Evolutionary conservation across 495 filamentous ascomycete species (phyloP).

Genomic region (Aeminium ludgeri): DNA sequence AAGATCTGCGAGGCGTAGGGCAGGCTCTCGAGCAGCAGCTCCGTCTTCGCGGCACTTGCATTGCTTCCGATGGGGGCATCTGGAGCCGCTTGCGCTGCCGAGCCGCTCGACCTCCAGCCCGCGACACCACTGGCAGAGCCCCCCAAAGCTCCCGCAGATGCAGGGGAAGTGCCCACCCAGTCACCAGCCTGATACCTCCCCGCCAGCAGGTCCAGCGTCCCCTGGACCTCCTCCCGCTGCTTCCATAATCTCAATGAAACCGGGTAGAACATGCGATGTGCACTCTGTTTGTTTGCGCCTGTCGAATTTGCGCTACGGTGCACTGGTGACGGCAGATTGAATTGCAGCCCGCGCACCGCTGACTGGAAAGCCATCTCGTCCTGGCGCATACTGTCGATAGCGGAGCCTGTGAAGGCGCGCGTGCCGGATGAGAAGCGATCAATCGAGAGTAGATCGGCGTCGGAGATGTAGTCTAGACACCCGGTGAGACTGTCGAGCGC

Average conservation of each 20-base stretch:
- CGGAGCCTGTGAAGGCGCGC: slow-evolving; percentile 28
- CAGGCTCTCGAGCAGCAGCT: slow-evolving; percentile 61
- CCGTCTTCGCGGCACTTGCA: slow-evolving; percentile 29
- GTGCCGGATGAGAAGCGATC: slow-evolving; percentile 28
- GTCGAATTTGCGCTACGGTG: slow-evolving; percentile 32
- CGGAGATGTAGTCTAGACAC: slow-evolving; percentile 72
- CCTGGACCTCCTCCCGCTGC: slow-evolving; percentile 59
- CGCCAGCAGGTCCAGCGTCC: slow-evolving; percentile 50
- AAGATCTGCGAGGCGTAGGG: slow-evolving; percentile 66
- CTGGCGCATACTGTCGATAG: slow-evolving; percentile 61
- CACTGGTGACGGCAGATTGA: slow-evolving; percentile 71
- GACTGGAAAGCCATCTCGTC: slow-evolving; percentile 86
- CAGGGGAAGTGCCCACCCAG: too few relatives aligned
- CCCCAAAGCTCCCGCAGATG: too few relatives aligned
- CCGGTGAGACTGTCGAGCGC: slow-evolving; percentile 49
- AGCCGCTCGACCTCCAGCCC: slow-evolving; percentile 17
- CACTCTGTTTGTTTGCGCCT: slow-evolving; percentile 34
- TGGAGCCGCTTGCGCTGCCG: slow-evolving; percentile 6
- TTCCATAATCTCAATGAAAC: slow-evolving; percentile 60
- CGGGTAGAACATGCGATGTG: slow-evolving; percentile 78
- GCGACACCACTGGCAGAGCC: slow-evolving; percentile 17
- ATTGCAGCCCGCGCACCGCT: slow-evolving; percentile 65
- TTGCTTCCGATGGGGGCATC: slow-evolving; percentile 28
- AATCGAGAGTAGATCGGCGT: slow-evolving; percentile 63
- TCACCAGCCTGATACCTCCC: slow-evolving; percentile 23